Conservation (phyloP, 352 stramenopile species). For the Phytophthora capsici region DNA sequence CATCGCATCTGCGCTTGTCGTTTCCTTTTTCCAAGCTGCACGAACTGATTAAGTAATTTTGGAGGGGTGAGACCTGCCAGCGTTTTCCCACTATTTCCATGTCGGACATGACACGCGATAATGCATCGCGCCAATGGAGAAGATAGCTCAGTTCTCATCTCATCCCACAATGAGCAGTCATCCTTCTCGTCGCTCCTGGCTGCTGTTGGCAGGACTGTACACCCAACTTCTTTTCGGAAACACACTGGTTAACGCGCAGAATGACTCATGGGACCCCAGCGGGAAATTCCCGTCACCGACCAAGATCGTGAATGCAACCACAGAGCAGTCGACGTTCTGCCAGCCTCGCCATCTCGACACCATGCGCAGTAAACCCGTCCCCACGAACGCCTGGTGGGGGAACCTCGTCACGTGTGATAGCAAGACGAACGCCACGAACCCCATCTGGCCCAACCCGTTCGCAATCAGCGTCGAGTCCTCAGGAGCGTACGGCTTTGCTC, state of each 20-base stretch:
- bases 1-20: conserved; percentile 10
- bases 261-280: conserved; percentile 56
- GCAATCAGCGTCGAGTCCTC: conserved; percentile 58
- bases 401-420: conserved; percentile 76
- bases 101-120: conserved; percentile 16
- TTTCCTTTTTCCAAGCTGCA: conserved; percentile 1
- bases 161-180: conserved; percentile 32
- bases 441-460: conserved; percentile 78
- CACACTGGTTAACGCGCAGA: conserved; percentile 22
- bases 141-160: conserved; percentile 38
- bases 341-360: conserved; percentile 65
- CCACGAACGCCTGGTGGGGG: conserved; percentile 85
- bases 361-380: conserved; percentile 51
- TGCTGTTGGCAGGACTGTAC: conserved; percentile 28
- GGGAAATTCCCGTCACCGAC: conserved; percentile 41
- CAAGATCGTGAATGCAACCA: conserved; percentile 46
- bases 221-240: conserved; percentile 26
- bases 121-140: not conserved
- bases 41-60: conserved; percentile 8
- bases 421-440: conserved; percentile 51
- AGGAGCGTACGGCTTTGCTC: conserved; percentile 47
- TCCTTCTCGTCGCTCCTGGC: conserved; percentile 14
- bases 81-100: conserved; percentile 28
- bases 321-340: conserved; percentile 50
- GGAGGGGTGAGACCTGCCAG: conserved; percentile 5